Evolutionary conservation across 805 yeast species (phyloP).

Genomic region (Wickerhamiella musiphila): DNA sequence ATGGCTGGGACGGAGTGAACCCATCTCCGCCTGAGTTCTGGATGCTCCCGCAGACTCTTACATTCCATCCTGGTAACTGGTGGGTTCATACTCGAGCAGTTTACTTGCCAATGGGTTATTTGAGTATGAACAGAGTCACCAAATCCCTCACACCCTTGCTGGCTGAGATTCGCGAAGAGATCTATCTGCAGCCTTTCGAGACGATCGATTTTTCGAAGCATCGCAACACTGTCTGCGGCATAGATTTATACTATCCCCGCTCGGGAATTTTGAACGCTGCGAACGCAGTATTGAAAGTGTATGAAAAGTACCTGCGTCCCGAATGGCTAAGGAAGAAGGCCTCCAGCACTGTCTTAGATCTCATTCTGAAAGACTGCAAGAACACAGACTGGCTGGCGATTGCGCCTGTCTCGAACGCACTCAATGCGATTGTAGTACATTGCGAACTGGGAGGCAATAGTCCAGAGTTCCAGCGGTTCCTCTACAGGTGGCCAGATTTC

Average conservation of each 20-base stretch:
- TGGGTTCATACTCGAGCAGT: slow-evolving; percentile 98
- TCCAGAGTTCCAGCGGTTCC: slow-evolving; percentile 34
- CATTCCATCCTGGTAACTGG: slow-evolving; percentile 92
- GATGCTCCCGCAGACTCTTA: slow-evolving; percentile 63
- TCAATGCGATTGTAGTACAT: slow-evolving; percentile 56
- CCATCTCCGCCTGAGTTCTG: slow-evolving; percentile 97
- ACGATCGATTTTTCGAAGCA: slow-evolving; percentile 49
- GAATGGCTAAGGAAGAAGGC: slow-evolving; percentile 42
- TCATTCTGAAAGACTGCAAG: slow-evolving; percentile 52
- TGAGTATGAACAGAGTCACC: slow-evolving; percentile 37
- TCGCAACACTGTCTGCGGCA: slow-evolving; percentile 76
- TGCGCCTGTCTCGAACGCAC: slow-evolving; percentile 87
- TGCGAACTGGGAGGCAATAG: slow-evolving; percentile 58
- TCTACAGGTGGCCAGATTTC: slow-evolving; percentile 52
- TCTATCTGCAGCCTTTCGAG: slow-evolving; percentile 51
- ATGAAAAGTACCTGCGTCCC: slow-evolving; percentile 64
- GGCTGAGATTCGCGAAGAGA: slow-evolving; percentile 51
- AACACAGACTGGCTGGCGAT: slow-evolving; percentile 74
- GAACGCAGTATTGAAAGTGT: slow-evolving; percentile 41
- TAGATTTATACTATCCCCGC: slow-evolving; percentile 90
- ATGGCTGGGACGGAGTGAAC: slow-evolving; percentile 91
- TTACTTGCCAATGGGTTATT: slow-evolving; percentile 71
- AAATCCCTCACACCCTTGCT: slow-evolving; percentile 52
- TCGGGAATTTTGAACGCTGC: slow-evolving; percentile 43
- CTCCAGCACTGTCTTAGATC: slow-evolving; percentile 36